phyloP scores from a whole-genome alignment of 1,284 basidiomycete species.

The Puccinia horiana region DNA sequence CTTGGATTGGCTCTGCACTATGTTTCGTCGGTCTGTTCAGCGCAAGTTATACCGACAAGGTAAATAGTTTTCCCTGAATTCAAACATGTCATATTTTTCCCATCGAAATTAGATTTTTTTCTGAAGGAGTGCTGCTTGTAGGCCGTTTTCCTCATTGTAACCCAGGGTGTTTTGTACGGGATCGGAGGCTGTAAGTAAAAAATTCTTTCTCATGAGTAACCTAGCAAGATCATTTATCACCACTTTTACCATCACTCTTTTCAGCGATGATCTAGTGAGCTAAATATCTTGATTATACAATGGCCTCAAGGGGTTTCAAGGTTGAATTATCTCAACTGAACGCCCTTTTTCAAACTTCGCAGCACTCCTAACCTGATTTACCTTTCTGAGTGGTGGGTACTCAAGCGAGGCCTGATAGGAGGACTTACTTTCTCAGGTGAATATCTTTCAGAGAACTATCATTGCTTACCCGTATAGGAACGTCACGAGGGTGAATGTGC shows the following conservation, averaged over 20 bases:
- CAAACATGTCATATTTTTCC: background rate
- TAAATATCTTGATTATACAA: background rate
- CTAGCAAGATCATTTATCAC: background rate
- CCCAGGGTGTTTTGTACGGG: slow-evolving; percentile 37
- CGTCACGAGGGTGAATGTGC: background rate
- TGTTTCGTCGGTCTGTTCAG: slow-evolving; percentile 25
- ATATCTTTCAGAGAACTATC: background rate
- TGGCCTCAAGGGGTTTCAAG: background rate
- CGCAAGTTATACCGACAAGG: slow-evolving; percentile 30
- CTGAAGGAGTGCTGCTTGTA: background rate
- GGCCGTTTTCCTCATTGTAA: slow-evolving; percentile 4
- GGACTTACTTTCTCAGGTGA: slow-evolving; percentile 34
- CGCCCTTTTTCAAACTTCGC: background rate
- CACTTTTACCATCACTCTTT: background rate
- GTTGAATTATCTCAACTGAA: background rate
- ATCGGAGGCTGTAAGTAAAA: slow-evolving; percentile 39
- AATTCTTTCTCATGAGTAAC: background rate
- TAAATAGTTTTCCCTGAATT: background rate
- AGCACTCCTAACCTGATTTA: slow-evolving; percentile 27
- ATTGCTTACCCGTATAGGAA: background rate
- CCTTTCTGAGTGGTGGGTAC: slow-evolving; percentile 40
- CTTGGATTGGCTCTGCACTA: slow-evolving; percentile 20
- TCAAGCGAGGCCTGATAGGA: slow-evolving; percentile 27
- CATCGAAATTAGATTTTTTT: background rate
- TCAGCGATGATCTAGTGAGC: slow-evolving; percentile 39